Evolutionary conservation across 805 yeast genomes (phyloP), one percentile per base, ranked within the genome.

Genomic region (Grigorovia yakushimaensis): DNA sequence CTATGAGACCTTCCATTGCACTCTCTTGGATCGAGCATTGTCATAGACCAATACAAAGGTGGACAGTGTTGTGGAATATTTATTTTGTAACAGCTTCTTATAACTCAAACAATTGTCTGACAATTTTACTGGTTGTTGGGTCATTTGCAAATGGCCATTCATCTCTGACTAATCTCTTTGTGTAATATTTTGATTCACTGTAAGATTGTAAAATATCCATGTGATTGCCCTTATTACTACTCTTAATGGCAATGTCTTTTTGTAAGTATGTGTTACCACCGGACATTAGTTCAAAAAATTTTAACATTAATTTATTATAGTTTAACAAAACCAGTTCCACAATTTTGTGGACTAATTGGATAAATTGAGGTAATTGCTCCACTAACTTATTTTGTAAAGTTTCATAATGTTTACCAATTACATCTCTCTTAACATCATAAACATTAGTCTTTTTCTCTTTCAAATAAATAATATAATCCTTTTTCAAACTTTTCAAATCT

Each of bases 131-230:
- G 9, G 55, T 51, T 13, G 54, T 48, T 3, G 58, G 55, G 41
- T 56, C 60, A 10, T 46, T 44, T 3, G 23, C 39, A 24, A 43
- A 49, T 13, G 39, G 42, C 66, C 59, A 67, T 33, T 50, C 59
- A 52, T 60, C 63, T 49, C 59, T 59, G 7, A 64, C 58, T 3
- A 63, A 58, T 23, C 58, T 51, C 43, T 58, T 65, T 1, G 64
- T 64, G 36, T 49, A 52, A 24, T 57, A 60, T 41, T 65, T 59
- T 7, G 70, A 54, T 2, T 54, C 44, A 0, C 67, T 57, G 48
- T 59, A 68, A 35, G 56, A 40, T 48, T 68, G 69, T 27, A 69
- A 52, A 13, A 70, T 66, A 48, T 69, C 73, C 46, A 66, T 64
- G 49, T 56, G 6, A 17, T 19, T 11, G 23, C 38, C 37, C 11